Percentiles rank a stretch among this genome's conserved stretches.
Conservation (phyloP, 2,329 filamentous ascomycete species). For the Chrysosporium queenslandicum region DNA sequence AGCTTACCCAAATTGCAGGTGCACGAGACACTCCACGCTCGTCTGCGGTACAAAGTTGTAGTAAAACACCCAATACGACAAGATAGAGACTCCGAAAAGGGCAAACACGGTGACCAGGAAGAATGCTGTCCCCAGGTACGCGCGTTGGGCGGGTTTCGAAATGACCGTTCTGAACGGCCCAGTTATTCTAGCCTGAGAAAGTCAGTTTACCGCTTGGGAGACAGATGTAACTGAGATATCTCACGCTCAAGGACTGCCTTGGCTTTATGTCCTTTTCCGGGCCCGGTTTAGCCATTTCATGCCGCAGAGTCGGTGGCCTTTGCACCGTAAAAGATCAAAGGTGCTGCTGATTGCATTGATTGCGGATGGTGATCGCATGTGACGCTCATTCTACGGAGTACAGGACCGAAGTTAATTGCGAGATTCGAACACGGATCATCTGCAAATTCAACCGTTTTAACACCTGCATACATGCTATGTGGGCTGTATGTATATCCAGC, state of each 20-base stretch:
- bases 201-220: constrained; percentile 26
- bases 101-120: constrained; percentile 44
- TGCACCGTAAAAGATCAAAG: neutral
- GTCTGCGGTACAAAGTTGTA: constrained; percentile 57
- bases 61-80: constrained; percentile 60
- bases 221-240: constrained; percentile 21
- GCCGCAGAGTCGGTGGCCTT: neutral
- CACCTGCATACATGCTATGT: too few species aligned
- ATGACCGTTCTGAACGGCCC: constrained; percentile 46
- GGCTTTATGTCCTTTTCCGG: constrained; percentile 1
- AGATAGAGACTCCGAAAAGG: constrained; percentile 48
- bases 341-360: neutral
- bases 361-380: neutral
- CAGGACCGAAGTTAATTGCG: too few species aligned
- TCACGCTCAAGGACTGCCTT: constrained; percentile 9
- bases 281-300: constrained; percentile 3
- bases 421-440: too few species aligned
- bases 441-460: too few species aligned
- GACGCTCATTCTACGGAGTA: neutral
- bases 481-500: too few species aligned
- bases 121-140: constrained; percentile 53
- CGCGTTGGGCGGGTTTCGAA: constrained; percentile 53
- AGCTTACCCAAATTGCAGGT: constrained; percentile 54
- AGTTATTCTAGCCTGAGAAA: constrained; percentile 42
- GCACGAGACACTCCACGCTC: constrained; percentile 51